Evolutionary conservation across 2,329 filamentous ascomycete species (phyloP), one percentile per base, ranked within the genome.

Genomic region (Aspergillus hortae): DNA sequence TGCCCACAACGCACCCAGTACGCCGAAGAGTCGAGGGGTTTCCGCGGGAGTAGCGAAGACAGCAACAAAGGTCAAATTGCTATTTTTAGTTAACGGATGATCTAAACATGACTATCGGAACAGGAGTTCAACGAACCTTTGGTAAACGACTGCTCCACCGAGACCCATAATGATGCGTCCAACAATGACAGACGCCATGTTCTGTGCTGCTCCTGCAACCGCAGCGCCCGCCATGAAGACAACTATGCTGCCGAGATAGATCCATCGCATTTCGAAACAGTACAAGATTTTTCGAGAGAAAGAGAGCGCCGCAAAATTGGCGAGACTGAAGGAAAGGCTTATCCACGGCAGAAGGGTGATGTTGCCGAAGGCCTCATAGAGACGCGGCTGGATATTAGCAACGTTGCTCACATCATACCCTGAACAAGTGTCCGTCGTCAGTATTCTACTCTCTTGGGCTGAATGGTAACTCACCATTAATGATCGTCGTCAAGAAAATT

Each of bases 321-420:
- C 46, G 1, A 58, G 49, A 25, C 51, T 56, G 35, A 48, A 56
- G 0, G 54, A 56, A 5, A 58, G 51, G 5, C 51, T 49, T 1
- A 58, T 54, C 56, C 56, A 56, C 3, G 54, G 56, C 10, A 58
- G 41, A 4, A 58, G 56, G 19, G 44, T 30, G 35, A 58, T 56
- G 17, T 49, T 53, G 12, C 56, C 56, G 15, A 56, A 58, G 2
- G 51, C 51, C 19, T 54, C 49, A 15, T 56, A 58, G 12, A 58
- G 51, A 5, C 44, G 48, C 3, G 54, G 46, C 27, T 58, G 56
- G 41, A 58, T 58, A 32, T 56, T 58, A 25, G 56, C 56, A 5
- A 58, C 51, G 11, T 58, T 58, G 17, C 56, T 58, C 7, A 58
- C 54, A 48, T 58, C 56, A 36, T 58, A 58, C 2, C 56, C 56